Base-by-base conservation (phyloP, 345 rosid species). In the Eucalyptus pauciflora region DNA sequence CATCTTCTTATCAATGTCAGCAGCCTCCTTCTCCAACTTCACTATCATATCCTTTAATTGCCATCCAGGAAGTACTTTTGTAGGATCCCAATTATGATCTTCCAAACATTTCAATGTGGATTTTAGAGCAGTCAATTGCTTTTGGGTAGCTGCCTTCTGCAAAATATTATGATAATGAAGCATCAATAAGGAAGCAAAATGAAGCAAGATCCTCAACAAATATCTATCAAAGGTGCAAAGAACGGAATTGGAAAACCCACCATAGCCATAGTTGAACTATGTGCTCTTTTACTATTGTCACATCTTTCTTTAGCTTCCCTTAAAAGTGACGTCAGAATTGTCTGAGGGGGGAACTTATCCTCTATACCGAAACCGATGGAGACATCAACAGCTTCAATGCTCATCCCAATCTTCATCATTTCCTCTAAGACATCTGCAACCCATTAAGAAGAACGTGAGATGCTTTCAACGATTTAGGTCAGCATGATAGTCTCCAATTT, bases 321-420 rank as follows among this genome's bases (percentile, higher is more conserved):
- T 87, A 97, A 88, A 91, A 92, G 91, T 52, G 94, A 87, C 88
- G 86, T 92, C 91, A 97, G 90, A 88, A 97, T 85, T 85, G 90
- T 89, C 86, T 91, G 90, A 88, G 95, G 94, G 49, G 97, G 91
- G 90, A 93, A 93, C 91, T 88, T 94, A 58, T 94, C 95, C 89
- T 94, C 97, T 86, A 96, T 88, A 48, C 93, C 94, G 51, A 97
- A 95, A 88, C 91, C 90, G 62, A 87, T 90, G 83, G 94, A 94
- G 87, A 95, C 86, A 89, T 96, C 96, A 85, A 95, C 92, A 87
- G 98, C 97, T 88, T 96, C 94, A n/a, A 94, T 87, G 89, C 91
- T 92, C 93, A 90, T 90, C 83, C 95, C 94, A 83, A 88, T 92
- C 93, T 91, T 94, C 91, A 91, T 92, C 94, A 92, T 91, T 90